phyloP scores from a whole-genome alignment of 768 basidiomycete species.

The Kwoniella heveanensis region DNA sequence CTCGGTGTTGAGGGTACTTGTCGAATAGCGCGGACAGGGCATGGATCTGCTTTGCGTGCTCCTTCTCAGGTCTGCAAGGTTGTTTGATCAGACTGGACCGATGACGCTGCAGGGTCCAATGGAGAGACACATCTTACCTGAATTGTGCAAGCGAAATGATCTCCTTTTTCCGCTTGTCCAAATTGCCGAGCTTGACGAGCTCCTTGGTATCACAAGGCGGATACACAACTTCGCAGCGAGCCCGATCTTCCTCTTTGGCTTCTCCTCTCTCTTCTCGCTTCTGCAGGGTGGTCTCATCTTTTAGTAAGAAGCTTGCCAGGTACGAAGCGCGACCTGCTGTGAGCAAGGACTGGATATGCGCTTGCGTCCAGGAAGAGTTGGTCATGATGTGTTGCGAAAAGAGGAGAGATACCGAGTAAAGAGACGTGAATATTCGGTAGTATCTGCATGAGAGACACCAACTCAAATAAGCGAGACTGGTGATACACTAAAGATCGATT shows the following conservation, averaged over 20 bases:
- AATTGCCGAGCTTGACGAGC: conserved; percentile 59
- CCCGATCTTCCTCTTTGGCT: conserved; percentile 15
- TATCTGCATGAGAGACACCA: conserved; percentile 63
- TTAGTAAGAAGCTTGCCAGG: conserved; percentile 36
- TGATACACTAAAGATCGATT: neutral
- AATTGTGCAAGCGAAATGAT: conserved; percentile 92
- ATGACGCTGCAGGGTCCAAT: neutral
- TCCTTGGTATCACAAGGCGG: conserved; percentile 87
- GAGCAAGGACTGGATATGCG: conserved; percentile 76
- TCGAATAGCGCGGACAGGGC: conserved; percentile 68
- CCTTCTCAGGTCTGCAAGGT: conserved; percentile 75
- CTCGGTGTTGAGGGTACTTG: conserved; percentile 64
- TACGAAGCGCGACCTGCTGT: conserved; percentile 31
- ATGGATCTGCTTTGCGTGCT: conserved; percentile 76
- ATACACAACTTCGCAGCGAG: conserved; percentile 65
- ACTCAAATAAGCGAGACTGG: neutral
- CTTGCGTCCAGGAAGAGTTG: conserved; percentile 92
- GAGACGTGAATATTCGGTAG: conserved; percentile 81
- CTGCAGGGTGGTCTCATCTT: conserved; percentile 30
- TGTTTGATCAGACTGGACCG: neutral
- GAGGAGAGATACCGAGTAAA: conserved; percentile 75
- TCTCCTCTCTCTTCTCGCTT: conserved; percentile 24
- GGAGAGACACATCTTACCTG: conserved; percentile 59
- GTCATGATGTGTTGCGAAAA: conserved; percentile 72
- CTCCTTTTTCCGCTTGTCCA: conserved; percentile 61